Percentiles rank a stretch among this genome's conserved stretches.
Evolutionary conservation across 176 grass and related monocot genomes (phyloP).

Genomic region (Aegilops tauschii): DNA sequence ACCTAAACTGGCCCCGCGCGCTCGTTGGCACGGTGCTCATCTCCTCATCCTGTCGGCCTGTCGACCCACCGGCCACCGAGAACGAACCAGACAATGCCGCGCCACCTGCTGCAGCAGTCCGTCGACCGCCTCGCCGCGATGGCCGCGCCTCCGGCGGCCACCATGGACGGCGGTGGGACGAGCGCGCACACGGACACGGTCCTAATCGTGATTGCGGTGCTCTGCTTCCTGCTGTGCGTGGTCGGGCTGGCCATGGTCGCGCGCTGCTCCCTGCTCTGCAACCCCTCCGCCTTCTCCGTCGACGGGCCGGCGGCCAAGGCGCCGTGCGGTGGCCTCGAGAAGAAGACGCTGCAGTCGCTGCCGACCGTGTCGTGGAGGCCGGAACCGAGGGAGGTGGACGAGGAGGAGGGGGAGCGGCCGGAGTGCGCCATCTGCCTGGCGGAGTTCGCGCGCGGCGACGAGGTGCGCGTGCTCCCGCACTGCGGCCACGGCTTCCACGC

Average conservation of each 20-base stretch:
- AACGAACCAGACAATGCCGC: not conserved
- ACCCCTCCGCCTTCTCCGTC: constrained; percentile 40
- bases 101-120: constrained; percentile 14
- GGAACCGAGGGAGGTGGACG: not conserved
- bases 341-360: constrained; percentile 47
- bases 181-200: constrained; percentile 56
- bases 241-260: constrained; percentile 66
- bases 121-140: constrained; percentile 14
- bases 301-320: not conserved
- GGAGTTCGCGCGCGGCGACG: constrained; percentile 64
- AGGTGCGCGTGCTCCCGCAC: constrained; percentile 69
- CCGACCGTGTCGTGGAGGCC: constrained; percentile 46
- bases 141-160: not conserved
- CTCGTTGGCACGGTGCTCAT: not conserved
- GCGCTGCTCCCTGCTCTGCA: constrained; percentile 54
- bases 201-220: constrained; percentile 56
- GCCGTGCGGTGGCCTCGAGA: constrained; percentile 48
- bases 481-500: constrained; percentile 85
- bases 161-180: not conserved
- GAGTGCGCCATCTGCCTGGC: constrained; percentile 93
- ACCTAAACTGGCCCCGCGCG: constrained; percentile 12
- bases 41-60: not conserved
- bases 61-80: not conserved
- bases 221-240: constrained; percentile 72
- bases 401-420: constrained; percentile 1